A percentile compares a stretch with the other conserved stretches of the same genome.
These are phyloP conservation scores for Telopea speciosissima DNA, from an alignment of 177 flowering plant genomes.

Conservation along the genomic window DNA sequence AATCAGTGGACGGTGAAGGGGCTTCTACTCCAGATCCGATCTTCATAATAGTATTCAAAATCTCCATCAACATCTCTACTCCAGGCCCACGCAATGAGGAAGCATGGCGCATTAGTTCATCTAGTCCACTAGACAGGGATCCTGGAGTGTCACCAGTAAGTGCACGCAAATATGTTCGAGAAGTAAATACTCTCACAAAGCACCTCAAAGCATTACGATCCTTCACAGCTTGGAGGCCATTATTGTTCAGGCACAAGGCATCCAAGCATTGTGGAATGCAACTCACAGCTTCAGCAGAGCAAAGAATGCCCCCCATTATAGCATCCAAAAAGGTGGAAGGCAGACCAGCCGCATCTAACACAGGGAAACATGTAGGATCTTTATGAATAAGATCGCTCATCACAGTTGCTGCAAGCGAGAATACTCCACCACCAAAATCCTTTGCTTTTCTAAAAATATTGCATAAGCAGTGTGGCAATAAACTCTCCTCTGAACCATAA, in stretches of 20 bases:
- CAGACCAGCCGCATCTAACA: conserved; percentile 77
- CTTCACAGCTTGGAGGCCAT: conserved; percentile 82
- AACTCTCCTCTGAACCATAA: conserved; percentile 73
- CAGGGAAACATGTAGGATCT: conserved; percentile 80
- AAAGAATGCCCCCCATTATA: conserved; percentile 72
- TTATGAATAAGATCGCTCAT: conserved; percentile 96
- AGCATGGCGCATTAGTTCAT: conserved; percentile 91
- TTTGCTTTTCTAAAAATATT: conserved; percentile 72
- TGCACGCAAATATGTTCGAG: conserved; percentile 62
- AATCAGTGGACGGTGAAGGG: conserved; percentile 31
- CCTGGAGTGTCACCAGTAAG: conserved; percentile 74
- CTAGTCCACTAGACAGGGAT: conserved; percentile 76
- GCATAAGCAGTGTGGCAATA: conserved; percentile 73
- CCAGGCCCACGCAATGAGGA: conserved; percentile 73
- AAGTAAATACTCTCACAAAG: conserved; percentile 85
- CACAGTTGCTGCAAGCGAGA: conserved; percentile 91
- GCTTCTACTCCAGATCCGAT: conserved; percentile 61
- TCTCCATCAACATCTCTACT: conserved; percentile 82
- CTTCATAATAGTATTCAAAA: conserved; percentile 50
- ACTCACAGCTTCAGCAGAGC: conserved; percentile 78
- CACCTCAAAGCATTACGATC: conserved; percentile 85
- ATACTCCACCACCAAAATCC: conserved; percentile 95
- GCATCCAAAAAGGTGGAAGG: conserved; percentile 88
- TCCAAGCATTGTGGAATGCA: conserved; percentile 94
- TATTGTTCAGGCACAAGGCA: conserved; percentile 81